Base-by-base conservation (phyloP, 2,329 filamentous ascomycete genomes). In the Cladophialophora psammophila region DNA sequence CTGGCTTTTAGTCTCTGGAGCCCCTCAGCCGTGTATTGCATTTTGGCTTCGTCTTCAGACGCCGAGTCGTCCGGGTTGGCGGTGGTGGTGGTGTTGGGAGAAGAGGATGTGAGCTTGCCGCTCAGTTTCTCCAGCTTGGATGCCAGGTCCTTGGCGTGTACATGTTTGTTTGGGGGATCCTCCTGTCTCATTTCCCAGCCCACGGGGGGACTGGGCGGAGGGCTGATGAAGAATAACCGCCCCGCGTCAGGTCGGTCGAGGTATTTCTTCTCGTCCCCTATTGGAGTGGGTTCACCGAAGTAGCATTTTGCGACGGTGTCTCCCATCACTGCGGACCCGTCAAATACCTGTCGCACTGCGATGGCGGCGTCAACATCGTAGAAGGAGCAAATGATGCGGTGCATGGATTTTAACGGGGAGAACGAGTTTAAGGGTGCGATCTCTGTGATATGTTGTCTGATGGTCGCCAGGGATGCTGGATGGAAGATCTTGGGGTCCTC, bases 141-240 rank as follows among this genome's bases (percentile, higher is more conserved):
- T 0, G 85, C 86, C 48, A 90, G 79, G 74, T 90, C 88, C 63
- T 85, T 83, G 0, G 88, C 86, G 72, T 89, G 87, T 8, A 88
- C 87, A 65, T 88, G 84, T 76, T 87, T 89, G 77, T 90, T 90
- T 5, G 88, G 88, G 10, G 87, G 85, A 32, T 87, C 87, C 74
- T 90, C 88, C 64, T 85, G 82, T 67, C 83, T 82, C 79, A 87
- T 82, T 75, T 87, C 85, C 88, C 88, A 90, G 56, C 88, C 88
- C 75, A 88, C 85, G 1, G 88, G 88, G 54, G 88, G 88, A 66
- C 81, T 84, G 0, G 88, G 88, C 12, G 88, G 88, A 60, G 88
- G 88, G 53, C 81, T 85, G 77, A 90, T 90, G 77, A 90, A 90
- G 82, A 90, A 89, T 53, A 89, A 79, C 74, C 88, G 88, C 66